Evolutionary conservation across 805 yeast species (phyloP), one percentile per base, ranked within the genome.

Genomic region (Candida piceae): DNA sequence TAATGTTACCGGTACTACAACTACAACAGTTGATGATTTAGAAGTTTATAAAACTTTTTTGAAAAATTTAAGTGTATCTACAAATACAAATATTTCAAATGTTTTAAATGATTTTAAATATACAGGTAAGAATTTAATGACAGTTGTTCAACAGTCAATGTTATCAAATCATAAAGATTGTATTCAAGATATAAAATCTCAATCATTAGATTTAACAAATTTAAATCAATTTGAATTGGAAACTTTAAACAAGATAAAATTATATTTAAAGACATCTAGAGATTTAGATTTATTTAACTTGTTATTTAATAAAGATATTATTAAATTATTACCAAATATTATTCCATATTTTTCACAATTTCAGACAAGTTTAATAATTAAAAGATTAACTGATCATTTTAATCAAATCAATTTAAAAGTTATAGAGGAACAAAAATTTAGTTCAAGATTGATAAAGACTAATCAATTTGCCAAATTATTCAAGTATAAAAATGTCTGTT

Each of bases 391-490:
- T 6, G 29, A 19, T 3, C 27, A 41, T 26, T 46, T 46, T 29
- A 19, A 36, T 4, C 31, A 32, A 11, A 25, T 46, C 1, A 26
- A 37, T 7, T 42, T 35, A 24, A 25, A 24, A 11, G 46, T 44
- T 16, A 37, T 42, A 11, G 22, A 29, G 18, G 58, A 55, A 23
- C 46, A 46, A 23, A 40, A 42, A 27, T 51, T 39, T 26, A 21
- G 47, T 2, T 54, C 59, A 4, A 45, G 53, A 35, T 13, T 53
- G 17, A 28, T 20, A 12, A 42, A 39, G 11, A 49, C 49, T 18
- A 23, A 29, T 16, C 31, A 46, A 11, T n/a, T 51, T 7, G 29
- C 29, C 19, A 18, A 23, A 3, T 23, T 48, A 11, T 21, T 39
- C 4, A 30, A 24, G 5, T 23, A 24, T 27, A 11, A 24, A 32